Evolutionary conservation across 495 filamentous ascomycete genomes (phyloP).

Genomic region (Astrothelium subdiscretum): DNA sequence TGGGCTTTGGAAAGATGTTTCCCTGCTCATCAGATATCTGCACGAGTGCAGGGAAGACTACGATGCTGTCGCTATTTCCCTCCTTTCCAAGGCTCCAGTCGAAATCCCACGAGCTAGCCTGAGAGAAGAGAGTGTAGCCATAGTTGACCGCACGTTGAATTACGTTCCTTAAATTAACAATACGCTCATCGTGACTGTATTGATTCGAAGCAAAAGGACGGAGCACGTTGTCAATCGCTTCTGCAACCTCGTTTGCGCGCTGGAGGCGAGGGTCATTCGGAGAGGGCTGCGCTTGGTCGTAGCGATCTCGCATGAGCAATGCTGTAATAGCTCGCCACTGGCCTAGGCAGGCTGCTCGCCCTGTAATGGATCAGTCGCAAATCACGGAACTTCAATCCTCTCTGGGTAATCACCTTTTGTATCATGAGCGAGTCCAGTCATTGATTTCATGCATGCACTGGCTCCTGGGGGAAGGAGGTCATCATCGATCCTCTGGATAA

Average conservation of each 20-base stretch:
- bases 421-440: conserved; percentile 6
- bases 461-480: conserved; percentile 26
- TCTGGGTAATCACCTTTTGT: conserved; percentile 14
- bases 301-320: conserved; percentile 20
- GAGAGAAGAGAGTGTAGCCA: conserved; percentile 29
- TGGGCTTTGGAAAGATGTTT: conserved; percentile 6
- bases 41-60: conserved; percentile 27
- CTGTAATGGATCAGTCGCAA: conserved; percentile 17
- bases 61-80: conserved; percentile 15
- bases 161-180: conserved; percentile 26
- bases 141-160: conserved; percentile 25
- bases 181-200: conserved; percentile 14
- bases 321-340: conserved; percentile 28
- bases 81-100: conserved; percentile 17
- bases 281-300: conserved; percentile 14
- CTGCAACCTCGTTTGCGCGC: conserved; percentile 14
- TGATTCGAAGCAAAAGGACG: conserved; percentile 17
- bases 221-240: conserved; percentile 19
- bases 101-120: conserved; percentile 25
- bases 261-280: conserved; percentile 17
- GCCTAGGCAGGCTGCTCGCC: conserved; percentile 14
- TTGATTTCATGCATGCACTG: conserved; percentile 10
- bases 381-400: too few species aligned
- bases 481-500: conserved; percentile 19
- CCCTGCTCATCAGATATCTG: conserved; percentile 24